Evolutionary conservation across 345 rosid genomes (phyloP).

Genomic region (Nephelium lappaceum): DNA sequence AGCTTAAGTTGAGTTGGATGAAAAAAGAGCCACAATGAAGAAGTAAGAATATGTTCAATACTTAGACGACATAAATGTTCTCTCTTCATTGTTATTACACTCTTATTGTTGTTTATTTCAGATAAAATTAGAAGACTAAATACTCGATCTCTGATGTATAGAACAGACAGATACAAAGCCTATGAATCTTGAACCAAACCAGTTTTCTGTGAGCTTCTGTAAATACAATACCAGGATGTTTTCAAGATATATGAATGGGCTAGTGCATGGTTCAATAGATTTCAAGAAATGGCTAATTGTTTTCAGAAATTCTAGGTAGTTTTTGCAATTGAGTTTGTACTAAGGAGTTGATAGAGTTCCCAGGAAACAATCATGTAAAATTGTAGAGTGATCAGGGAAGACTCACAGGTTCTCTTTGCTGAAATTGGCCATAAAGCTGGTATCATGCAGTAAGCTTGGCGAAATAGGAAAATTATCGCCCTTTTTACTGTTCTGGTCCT

Average conservation of each 20-base stretch:
- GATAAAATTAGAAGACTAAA: neutral
- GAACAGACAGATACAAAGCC: no score
- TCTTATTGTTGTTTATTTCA: neutral
- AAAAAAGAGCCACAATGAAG: neutral
- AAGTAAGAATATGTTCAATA: neutral
- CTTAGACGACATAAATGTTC: no score
- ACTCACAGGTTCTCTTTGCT: slow-evolving; percentile 88
- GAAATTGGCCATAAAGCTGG: slow-evolving; percentile 42
- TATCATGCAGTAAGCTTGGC: slow-evolving; percentile 82
- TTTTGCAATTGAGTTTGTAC: neutral
- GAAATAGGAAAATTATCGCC: slow-evolving; percentile 64
- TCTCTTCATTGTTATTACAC: neutral
- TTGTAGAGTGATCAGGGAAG: slow-evolving; percentile 22
- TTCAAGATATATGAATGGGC: neutral
- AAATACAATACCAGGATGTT: no score
- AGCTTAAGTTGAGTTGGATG: neutral
- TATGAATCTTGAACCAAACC: neutral
- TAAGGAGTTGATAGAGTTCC: neutral
- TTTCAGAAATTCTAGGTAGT: neutral
- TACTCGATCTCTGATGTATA: neutral
- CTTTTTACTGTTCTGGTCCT: slow-evolving; percentile 54
- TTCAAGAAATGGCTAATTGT: neutral
- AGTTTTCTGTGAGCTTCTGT: neutral
- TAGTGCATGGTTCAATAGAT: neutral
- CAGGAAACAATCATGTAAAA: neutral